Percentiles rank a stretch among this genome's conserved stretches.
These are phyloP conservation scores for barrel medic (Medicago truncatula) DNA, from an alignment of 306 rosid species.

Conservation along the genomic window DNA sequence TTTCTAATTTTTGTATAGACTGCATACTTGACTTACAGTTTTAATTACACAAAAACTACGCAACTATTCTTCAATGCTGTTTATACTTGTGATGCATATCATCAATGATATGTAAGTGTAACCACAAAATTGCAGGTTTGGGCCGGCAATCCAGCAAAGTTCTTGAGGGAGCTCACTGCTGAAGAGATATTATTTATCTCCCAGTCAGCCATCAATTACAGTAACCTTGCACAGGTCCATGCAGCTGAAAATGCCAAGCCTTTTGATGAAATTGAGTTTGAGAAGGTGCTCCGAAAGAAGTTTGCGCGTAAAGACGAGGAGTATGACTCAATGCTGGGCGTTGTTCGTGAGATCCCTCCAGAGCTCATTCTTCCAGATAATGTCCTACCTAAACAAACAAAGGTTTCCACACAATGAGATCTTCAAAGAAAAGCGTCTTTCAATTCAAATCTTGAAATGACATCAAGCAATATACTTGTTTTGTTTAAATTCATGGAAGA, in stretches of 20 bases:
- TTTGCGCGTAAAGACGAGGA: conserved; percentile 83
- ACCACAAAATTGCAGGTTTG: conserved; percentile 67
- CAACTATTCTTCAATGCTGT: conserved; percentile 8
- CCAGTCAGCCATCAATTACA: conserved; percentile 77
- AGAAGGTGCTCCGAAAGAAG: conserved; percentile 87
- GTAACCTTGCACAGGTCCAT: conserved; percentile 92
- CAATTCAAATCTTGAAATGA: conserved; percentile 49
- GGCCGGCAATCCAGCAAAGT: conserved; percentile 98
- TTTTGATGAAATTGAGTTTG: conserved; percentile 78
- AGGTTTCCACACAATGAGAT: conserved; percentile 43
- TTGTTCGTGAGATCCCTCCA: conserved; percentile 78
- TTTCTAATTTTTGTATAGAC: background rate
- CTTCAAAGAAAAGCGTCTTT: conserved; percentile 34
- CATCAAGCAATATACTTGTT: conserved; percentile 45
- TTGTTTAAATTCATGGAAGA: conserved; percentile 58
- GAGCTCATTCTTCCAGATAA: conserved; percentile 84
- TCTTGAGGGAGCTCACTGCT: conserved; percentile 85
- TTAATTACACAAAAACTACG: background rate
- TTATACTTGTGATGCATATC: background rate
- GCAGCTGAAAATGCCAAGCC: conserved; percentile 87
- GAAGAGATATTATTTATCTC: conserved; percentile 85
- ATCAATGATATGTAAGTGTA: background rate
- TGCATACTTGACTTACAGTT: background rate
- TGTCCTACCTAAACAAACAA: conserved; percentile 65
- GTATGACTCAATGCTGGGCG: conserved; percentile 83